phyloP scores from a whole-genome alignment of 2,329 filamentous ascomycete species.

The Penicillium expansum region DNA sequence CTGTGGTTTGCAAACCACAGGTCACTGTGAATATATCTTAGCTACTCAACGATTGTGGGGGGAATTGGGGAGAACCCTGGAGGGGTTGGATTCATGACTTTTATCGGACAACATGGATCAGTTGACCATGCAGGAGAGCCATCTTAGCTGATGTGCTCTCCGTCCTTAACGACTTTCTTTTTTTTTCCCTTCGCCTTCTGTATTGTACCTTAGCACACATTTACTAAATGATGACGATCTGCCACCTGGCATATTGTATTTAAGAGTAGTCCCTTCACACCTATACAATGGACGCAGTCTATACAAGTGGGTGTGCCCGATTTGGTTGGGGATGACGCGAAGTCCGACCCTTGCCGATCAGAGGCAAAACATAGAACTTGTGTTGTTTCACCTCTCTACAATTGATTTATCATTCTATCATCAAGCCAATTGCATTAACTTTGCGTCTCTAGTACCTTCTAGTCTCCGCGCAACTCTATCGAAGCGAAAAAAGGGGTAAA shows the following conservation, averaged over 20 bases:
- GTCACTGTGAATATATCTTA: conserved; percentile 27
- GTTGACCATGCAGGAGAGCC: conserved; percentile 22
- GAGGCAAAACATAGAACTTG: conserved; percentile 15
- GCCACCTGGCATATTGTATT: conserved; percentile 21
- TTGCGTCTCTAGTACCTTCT: not conserved
- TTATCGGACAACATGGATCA: conserved; percentile 25
- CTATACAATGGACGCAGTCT: not conserved
- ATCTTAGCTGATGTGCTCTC: conserved; percentile 22
- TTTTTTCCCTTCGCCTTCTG: conserved; percentile 37
- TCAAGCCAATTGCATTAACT: not conserved
- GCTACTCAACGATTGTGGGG: conserved; percentile 23
- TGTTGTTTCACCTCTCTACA: not conserved
- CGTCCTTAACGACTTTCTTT: conserved; percentile 36
- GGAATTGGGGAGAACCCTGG: conserved; percentile 16
- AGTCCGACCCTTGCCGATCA: conserved; percentile 25
- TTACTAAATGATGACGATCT: conserved; percentile 39
- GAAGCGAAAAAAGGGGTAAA: conserved; percentile 3
- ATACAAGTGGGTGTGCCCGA: not conserved
- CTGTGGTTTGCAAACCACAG: not conserved
- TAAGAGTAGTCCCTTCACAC: not conserved
- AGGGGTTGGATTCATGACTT: conserved; percentile 27
- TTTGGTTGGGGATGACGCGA: conserved; percentile 19
- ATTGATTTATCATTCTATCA: not conserved
- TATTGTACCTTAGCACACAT: conserved; percentile 44
- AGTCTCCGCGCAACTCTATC: not conserved